Conservation (phyloP, 148 eudicot species). For the Fagopyrum esculentum region DNA sequence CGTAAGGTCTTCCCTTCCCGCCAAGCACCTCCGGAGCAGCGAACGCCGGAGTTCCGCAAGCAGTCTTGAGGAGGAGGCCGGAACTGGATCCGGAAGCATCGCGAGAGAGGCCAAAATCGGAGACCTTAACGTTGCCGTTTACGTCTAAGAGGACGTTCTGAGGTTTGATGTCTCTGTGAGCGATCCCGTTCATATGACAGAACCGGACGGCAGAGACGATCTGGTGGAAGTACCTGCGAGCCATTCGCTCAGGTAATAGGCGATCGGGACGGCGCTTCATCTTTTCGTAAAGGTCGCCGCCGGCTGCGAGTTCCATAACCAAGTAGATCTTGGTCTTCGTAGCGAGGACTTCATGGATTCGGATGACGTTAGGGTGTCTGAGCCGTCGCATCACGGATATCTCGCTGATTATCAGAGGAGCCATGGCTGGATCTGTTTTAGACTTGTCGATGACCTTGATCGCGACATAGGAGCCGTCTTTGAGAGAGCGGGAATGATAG, state of each 20-base stretch:
- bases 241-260: neutral
- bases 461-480: slow-evolving; percentile 32
- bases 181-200: neutral
- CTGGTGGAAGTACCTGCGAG: neutral
- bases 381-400: slow-evolving; percentile 17
- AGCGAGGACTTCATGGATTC: neutral
- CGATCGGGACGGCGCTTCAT: slow-evolving; percentile 13
- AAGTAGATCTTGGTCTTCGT: slow-evolving; percentile 11
- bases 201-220: neutral
- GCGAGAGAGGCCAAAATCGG: neutral
- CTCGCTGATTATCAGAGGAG: neutral
- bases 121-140: neutral
- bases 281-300: slow-evolving; percentile 2
- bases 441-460: slow-evolving; percentile 61
- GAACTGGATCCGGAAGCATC: slow-evolving; percentile 2
- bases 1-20: neutral
- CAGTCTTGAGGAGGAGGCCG: neutral
- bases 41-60: neutral
- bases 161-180: slow-evolving; percentile 5
- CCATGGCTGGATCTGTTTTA: slow-evolving; percentile 20
- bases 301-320: neutral
- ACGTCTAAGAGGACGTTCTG: neutral
- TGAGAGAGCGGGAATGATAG: slow-evolving; percentile 34
- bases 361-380: slow-evolving; percentile 4
- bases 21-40: neutral